Evolutionary conservation across 176 grass and related monocot species (phyloP).

Genomic region (Puccinellia tenuiflora): DNA sequence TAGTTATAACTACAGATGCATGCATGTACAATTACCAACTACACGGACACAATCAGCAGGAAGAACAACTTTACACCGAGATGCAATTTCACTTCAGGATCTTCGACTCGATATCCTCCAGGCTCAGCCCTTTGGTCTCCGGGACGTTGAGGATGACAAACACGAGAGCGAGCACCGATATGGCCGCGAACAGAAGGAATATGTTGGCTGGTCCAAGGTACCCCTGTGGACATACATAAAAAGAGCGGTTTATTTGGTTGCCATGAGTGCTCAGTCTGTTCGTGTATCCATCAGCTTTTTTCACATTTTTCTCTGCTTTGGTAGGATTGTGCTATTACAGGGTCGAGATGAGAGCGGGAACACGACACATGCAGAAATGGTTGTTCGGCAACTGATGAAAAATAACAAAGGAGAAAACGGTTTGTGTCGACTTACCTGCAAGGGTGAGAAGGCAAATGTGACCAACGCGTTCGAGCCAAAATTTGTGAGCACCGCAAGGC

Average conservation of each 20-base stretch:
- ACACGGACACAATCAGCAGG: no score
- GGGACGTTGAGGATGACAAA: constrained; percentile 79
- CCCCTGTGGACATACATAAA: constrained; percentile 36
- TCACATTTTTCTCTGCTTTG: background rate
- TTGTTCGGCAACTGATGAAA: background rate
- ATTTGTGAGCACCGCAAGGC: constrained; percentile 83
- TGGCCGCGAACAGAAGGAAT: constrained; percentile 78
- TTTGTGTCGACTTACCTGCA: constrained; percentile 44
- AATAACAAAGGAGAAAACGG: background rate
- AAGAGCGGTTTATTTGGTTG: background rate
- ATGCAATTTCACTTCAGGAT: constrained; percentile 52
- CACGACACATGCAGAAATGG: background rate
- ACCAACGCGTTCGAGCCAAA: constrained; percentile 87
- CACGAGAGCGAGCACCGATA: constrained; percentile 69
- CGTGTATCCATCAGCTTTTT: background rate
- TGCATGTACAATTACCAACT: constrained; percentile 14
- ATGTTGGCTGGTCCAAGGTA: constrained; percentile 80
- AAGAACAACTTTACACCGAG: constrained; percentile 13
- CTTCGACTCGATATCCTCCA: constrained; percentile 96
- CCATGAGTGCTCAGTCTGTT: background rate
- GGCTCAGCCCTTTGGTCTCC: constrained; percentile 88
- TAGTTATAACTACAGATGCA: background rate
- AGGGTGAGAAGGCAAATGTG: constrained; percentile 80
- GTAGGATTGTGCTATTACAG: background rate
- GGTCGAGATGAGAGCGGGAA: background rate